Evolutionary conservation across 805 yeast genomes (phyloP).

Genomic region (Metschnikowia chrysomelidarum): DNA sequence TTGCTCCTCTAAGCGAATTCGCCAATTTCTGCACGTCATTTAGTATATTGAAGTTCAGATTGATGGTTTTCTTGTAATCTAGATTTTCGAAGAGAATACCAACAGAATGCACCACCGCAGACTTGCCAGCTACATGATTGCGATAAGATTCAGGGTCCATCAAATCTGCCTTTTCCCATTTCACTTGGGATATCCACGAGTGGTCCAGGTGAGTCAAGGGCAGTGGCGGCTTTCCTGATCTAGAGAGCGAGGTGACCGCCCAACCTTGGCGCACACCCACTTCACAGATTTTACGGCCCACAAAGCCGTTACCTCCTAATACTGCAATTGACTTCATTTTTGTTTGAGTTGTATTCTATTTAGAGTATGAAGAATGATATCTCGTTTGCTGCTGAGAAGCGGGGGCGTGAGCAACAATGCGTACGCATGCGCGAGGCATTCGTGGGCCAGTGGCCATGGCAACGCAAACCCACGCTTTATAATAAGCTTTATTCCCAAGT

Average conservation of each 20-base stretch:
- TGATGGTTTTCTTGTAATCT: slow-evolving; percentile 58
- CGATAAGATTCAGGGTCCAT: slow-evolving; percentile 61
- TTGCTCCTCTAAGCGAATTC: slow-evolving; percentile 45
- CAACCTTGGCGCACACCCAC: slow-evolving; percentile 61
- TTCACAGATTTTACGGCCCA: slow-evolving; percentile 69
- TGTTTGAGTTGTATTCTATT: too few relatives aligned
- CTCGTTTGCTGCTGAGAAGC: too few relatives aligned
- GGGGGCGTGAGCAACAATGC: too few relatives aligned
- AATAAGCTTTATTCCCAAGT: too few relatives aligned
- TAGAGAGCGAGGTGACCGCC: slow-evolving; percentile 65
- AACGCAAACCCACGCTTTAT: too few relatives aligned
- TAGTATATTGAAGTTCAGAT: slow-evolving; percentile 37
- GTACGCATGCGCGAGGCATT: too few relatives aligned
- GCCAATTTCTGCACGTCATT: slow-evolving; percentile 31
- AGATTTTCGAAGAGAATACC: slow-evolving; percentile 74
- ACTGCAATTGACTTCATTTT: slow-evolving; percentile 47
- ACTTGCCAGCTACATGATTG: slow-evolving; percentile 44
- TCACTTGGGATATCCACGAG: slow-evolving; percentile 55
- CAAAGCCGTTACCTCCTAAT: slow-evolving; percentile 86
- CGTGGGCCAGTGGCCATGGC: too few relatives aligned
- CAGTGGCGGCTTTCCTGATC: slow-evolving; percentile 55
- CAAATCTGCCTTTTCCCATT: slow-evolving; percentile 68
- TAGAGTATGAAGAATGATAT: too few relatives aligned
- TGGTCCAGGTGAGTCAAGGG: slow-evolving; percentile 18
- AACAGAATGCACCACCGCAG: slow-evolving; percentile 77